Percentiles rank a stretch among this genome's conserved stretches.
These are phyloP conservation scores for Podospora pseudocomata DNA, from an alignment of 495 filamentous ascomycete species.

Conservation along the genomic window DNA sequence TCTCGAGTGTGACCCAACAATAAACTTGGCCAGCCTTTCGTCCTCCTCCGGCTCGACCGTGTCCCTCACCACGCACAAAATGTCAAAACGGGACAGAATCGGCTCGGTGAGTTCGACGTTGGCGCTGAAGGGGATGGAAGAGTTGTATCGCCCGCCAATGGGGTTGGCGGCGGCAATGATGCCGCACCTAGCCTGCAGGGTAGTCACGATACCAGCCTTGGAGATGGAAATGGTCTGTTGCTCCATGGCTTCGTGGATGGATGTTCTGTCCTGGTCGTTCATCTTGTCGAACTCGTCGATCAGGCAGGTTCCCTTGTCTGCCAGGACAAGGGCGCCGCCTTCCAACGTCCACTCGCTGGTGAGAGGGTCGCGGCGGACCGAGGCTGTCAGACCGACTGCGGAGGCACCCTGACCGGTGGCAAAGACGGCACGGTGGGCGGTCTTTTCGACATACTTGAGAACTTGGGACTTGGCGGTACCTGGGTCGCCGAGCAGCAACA, in stretches of 20 bases:
- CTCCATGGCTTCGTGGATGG: slow-evolving; percentile 99
- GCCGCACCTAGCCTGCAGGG: slow-evolving; percentile 93
- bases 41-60: slow-evolving; percentile 96
- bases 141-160: slow-evolving; percentile 94
- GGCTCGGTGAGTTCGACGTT: slow-evolving; percentile 98
- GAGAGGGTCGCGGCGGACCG: slow-evolving; percentile 90
- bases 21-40: slow-evolving; percentile 90
- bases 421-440: slow-evolving; percentile 94
- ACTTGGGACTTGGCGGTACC: slow-evolving; percentile 99
- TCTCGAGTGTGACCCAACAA: slow-evolving; percentile 86
- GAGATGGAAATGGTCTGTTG: slow-evolving; percentile 99
- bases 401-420: slow-evolving; percentile 96
- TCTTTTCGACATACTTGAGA: slow-evolving; percentile 97
- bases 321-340: slow-evolving; percentile 92
- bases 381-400: slow-evolving; percentile 96
- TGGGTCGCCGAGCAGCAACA: slow-evolving; percentile 93
- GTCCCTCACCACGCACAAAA: slow-evolving; percentile 94
- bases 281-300: slow-evolving; percentile 99
- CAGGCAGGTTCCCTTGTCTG: slow-evolving; percentile 90
- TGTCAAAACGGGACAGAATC: slow-evolving; percentile 97
- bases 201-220: slow-evolving; percentile 98
- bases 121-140: slow-evolving; percentile 86
- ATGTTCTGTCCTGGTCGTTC: slow-evolving; percentile 98
- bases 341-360: slow-evolving; percentile 98
- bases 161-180: slow-evolving; percentile 98